Evolutionary conservation across 257 asterid genomes (phyloP), one percentile per base, ranked within the genome.

Genomic region (Nicotiana knightiana): DNA sequence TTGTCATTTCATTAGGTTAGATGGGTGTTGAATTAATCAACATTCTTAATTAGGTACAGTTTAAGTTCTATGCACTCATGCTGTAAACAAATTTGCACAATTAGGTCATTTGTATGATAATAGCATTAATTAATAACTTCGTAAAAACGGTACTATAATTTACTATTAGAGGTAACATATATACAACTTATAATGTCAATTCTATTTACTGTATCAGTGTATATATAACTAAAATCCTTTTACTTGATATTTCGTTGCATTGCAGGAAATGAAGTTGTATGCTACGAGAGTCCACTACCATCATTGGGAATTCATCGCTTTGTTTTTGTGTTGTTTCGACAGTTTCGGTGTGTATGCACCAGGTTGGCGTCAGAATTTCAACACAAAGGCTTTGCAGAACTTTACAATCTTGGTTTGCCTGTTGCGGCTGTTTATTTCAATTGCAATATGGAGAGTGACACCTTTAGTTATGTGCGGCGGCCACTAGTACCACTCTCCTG

Each of bases 241-340:
- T 39, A 39, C 46, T 11, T 51, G 16, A 9, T 51, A 30, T 10
- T 51, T 51, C 0, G 1, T 0, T 51, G 57, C 13, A 51, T n/a
- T 62, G 46, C 48, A 89, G 92, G 92, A 37, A 82, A 81, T 7
- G 93, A 90, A 73, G 21, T 85, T 3, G 83, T 90, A 85, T 66
- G 77, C 17, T 90, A 90, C 1, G 91, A 88, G 86, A 84, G 35
- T 5, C 93, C 93, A n/a, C 79, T 39, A 30, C 91, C 93, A 35
- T 53, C 84, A 15, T 81, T 88, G 87, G 93, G 93, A 55, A 88
- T 90, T 82, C 93, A 90, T 81, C 91, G 93, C 54, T 30, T 86
- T 0, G 88, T 90, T 13, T 15, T 88, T 51, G 90, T 62, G 58
- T 15, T 90, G 32, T 88, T 86, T 85, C 86, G 78, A 43, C 93